Evolutionary conservation across 148 eudicot genomes (phyloP).

Genomic region (Pouteria glomerata): DNA sequence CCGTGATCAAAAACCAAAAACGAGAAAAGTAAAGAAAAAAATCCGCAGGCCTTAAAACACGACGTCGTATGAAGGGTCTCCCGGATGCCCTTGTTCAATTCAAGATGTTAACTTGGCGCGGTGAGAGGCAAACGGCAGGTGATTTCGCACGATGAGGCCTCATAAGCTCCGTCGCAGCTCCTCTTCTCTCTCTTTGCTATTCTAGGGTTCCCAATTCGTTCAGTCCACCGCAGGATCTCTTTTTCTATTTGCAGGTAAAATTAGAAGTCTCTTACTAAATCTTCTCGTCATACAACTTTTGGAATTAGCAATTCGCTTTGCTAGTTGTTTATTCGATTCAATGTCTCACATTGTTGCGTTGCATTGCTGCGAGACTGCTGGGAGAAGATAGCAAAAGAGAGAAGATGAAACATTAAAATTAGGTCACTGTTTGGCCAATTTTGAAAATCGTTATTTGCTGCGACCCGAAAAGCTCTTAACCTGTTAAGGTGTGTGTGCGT

Average conservation of each 20-base stretch:
- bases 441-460: no score
- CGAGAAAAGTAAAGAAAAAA: no score
- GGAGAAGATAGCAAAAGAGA: no score
- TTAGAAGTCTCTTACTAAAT: neutral
- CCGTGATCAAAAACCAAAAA: no score
- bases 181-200: neutral
- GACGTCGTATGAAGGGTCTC: no score
- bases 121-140: neutral
- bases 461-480: no score
- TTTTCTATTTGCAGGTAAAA: neutral
- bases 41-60: no score
- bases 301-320: neutral
- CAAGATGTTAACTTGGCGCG: slow-evolving; percentile 12
- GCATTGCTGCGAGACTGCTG: neutral
- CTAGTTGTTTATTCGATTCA: neutral
- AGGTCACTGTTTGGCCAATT: neutral
- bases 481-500: no score
- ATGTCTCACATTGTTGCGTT: neutral
- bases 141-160: neutral
- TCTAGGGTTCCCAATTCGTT: slow-evolving; percentile 7
- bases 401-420: neutral
- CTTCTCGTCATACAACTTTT: no score
- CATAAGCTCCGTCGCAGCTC: neutral
- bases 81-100: neutral
- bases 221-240: neutral